Conservation (phyloP, 2,329 filamentous ascomycete species). For the Aaosphaeria pasadenensis region DNA sequence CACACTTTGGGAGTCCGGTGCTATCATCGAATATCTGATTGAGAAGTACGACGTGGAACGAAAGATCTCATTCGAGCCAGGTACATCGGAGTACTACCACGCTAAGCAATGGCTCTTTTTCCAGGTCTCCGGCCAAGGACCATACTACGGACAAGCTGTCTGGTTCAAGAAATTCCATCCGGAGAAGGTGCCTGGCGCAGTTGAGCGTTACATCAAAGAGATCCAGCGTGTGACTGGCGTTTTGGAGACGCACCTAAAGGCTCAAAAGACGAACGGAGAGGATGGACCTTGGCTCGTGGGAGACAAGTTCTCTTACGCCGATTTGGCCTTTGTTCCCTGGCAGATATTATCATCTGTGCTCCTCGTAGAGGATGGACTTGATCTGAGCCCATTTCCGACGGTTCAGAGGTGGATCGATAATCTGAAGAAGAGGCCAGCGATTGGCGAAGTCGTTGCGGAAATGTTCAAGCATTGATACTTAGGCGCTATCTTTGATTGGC, state of each 20-base stretch:
- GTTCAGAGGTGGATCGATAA: background rate
- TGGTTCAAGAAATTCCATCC: constrained; percentile 38
- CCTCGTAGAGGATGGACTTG: background rate
- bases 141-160: constrained; percentile 40
- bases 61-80: constrained; percentile 34
- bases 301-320: constrained; percentile 21
- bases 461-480: too few relatives aligned
- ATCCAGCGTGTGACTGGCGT: constrained; percentile 47
- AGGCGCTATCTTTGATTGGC: too few relatives aligned
- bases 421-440: background rate
- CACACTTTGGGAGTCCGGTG: constrained; percentile 45
- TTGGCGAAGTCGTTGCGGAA: background rate
- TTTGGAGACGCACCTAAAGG: constrained; percentile 41
- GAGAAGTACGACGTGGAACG: constrained; percentile 44
- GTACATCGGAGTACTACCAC: constrained; percentile 35
- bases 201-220: constrained; percentile 48
- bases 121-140: constrained; percentile 47
- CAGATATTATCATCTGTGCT: constrained; percentile 8
- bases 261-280: constrained; percentile 8
- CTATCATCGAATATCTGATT: constrained; percentile 45
- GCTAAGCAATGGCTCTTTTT: constrained; percentile 47
- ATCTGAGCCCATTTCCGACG: background rate
- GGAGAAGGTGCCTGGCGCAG: constrained; percentile 45
- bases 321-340: constrained; percentile 25
- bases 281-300: constrained; percentile 31